Evolutionary conservation across 352 stramenopile genomes (phyloP).

Genomic region (Phytophthora nicotianae): DNA sequence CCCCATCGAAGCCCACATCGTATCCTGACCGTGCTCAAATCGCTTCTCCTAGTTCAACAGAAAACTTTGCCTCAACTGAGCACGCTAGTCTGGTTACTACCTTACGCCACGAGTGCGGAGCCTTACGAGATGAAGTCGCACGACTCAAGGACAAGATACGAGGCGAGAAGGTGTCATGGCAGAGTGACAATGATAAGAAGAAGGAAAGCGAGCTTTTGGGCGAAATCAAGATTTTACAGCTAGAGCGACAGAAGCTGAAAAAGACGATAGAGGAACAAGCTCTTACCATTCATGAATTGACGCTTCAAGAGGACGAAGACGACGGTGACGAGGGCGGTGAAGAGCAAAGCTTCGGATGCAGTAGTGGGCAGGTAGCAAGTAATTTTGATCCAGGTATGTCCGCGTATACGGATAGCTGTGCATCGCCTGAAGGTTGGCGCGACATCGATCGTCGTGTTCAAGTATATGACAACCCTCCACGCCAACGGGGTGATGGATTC

Average conservation of each 20-base stretch:
- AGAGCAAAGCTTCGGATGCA: slow-evolving; percentile 24
- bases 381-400: slow-evolving; percentile 20
- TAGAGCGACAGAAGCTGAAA: slow-evolving; percentile 50
- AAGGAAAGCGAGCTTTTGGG: slow-evolving; percentile 41
- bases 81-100: slow-evolving; percentile 10
- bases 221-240: slow-evolving; percentile 50
- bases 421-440: slow-evolving; percentile 9
- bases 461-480: slow-evolving; percentile 8
- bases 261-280: slow-evolving; percentile 61
- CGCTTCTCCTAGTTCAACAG: slow-evolving; percentile 7
- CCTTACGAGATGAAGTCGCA: slow-evolving; percentile 22
- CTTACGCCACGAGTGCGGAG: slow-evolving; percentile 32
- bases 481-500: slow-evolving; percentile 13
- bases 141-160: slow-evolving; percentile 25
- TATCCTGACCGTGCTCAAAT: slow-evolving; percentile 4
- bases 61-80: slow-evolving; percentile 15
- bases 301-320: slow-evolving; percentile 68
- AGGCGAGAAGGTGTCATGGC: slow-evolving; percentile 35
- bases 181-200: slow-evolving; percentile 40
- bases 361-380: slow-evolving; percentile 10
- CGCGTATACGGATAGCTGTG: slow-evolving; percentile 24
- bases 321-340: slow-evolving; percentile 31
- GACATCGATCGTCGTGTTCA: slow-evolving; percentile 14
- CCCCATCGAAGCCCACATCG: slow-evolving; percentile 34
- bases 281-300: slow-evolving; percentile 81